Base-by-base conservation (phyloP, 2,329 filamentous ascomycete genomes). In the Lasiodiplodia theobromae region DNA sequence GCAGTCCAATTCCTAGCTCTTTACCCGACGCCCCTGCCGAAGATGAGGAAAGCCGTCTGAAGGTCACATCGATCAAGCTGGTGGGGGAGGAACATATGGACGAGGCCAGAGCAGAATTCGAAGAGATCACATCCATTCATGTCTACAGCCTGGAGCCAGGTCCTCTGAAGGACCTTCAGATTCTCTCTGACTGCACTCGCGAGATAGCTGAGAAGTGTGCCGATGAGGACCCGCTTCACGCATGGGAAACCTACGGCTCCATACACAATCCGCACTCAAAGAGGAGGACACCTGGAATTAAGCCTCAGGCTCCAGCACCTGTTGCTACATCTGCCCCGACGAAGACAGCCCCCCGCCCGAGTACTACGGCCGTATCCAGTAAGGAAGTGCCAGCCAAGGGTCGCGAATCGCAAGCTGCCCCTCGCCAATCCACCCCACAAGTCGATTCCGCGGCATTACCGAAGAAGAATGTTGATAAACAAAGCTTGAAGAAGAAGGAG, bases 121-220 rank as follows among this genome's bases (percentile, higher is more conserved):
- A 91, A 60, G 83, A 88, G n/a, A 88, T 97, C 66, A 86, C 85
- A 0, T 92, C 92, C 0, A 90, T 97, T 69, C 93, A 97, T 74
- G 82, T 98, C 53, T 98, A 98, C 82, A 97, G 94, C 74, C 77
- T 98, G 21, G 89, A 92, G 52, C 86, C 92, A 1, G 86, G 88
- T 47, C 86, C 89, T 0, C 83, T 94, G 37, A 62, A 63, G n/a
- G 23, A 84, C 75, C 80, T 96, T 21, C 88, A 92, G 73, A 78
- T 90, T 0, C 83, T 97, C 49, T 88, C 90, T 3, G 90, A 96
- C 67, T 87, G 89, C 49, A 88, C 88, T 52, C 86, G 88, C 31
- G 87, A 92, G 57, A 21, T 53, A 70, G 83, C 92, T 11, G 80
- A 86, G 21, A 83, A 84, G 8, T 82, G 89, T 3, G 83, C 86